A percentile compares a stretch with the other conserved stretches of the same genome.
These are phyloP conservation scores for Ascochyta rabiei DNA, from an alignment of 2,329 filamentous ascomycete genomes.

Conservation along the genomic window DNA sequence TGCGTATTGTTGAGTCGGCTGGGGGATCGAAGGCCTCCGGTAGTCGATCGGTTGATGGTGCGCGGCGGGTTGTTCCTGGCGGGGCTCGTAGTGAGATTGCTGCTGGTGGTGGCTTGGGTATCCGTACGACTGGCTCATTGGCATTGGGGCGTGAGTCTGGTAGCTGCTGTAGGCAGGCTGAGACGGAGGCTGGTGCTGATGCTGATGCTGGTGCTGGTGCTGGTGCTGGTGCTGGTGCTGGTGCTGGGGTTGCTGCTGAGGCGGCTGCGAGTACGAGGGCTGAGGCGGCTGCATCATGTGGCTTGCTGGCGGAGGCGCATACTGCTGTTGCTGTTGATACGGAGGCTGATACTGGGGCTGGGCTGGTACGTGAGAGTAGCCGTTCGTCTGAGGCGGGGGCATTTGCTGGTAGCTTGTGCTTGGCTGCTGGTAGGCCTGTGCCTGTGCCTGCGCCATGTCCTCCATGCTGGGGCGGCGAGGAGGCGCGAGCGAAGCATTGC, in stretches of 20 bases:
- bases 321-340: slow-evolving; percentile 45
- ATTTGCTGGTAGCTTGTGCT: slow-evolving; percentile 47
- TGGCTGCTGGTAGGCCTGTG: slow-evolving; percentile 45
- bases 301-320: slow-evolving; percentile 38
- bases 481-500: slow-evolving; percentile 46
- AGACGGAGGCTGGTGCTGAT: slow-evolving; percentile 10
- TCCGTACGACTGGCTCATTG: slow-evolving; percentile 49
- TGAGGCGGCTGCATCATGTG: slow-evolving; percentile 50
- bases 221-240: too few species aligned
- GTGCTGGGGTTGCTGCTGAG: slow-evolving; percentile 20
- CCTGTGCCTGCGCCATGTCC: slow-evolving; percentile 50
- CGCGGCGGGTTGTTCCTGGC: slow-evolving; percentile 48
- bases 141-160: slow-evolving; percentile 41
- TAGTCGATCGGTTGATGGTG: slow-evolving; percentile 48
- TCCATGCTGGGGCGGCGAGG: slow-evolving; percentile 54
- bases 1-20: slow-evolving; percentile 44
- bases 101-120: slow-evolving; percentile 46
- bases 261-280: slow-evolving; percentile 40
- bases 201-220: slow-evolving; percentile 18
- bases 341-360: slow-evolving; percentile 43
- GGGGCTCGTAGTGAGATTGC: slow-evolving; percentile 48
- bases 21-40: slow-evolving; percentile 49
- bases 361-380: slow-evolving; percentile 49
- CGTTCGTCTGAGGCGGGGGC: slow-evolving; percentile 49
- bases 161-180: slow-evolving; percentile 38